Percentiles rank a stretch among this genome's conserved stretches.
phyloP scores from a whole-genome alignment of 2,329 filamentous ascomycete species.

The Metarhizium guizhouense region DNA sequence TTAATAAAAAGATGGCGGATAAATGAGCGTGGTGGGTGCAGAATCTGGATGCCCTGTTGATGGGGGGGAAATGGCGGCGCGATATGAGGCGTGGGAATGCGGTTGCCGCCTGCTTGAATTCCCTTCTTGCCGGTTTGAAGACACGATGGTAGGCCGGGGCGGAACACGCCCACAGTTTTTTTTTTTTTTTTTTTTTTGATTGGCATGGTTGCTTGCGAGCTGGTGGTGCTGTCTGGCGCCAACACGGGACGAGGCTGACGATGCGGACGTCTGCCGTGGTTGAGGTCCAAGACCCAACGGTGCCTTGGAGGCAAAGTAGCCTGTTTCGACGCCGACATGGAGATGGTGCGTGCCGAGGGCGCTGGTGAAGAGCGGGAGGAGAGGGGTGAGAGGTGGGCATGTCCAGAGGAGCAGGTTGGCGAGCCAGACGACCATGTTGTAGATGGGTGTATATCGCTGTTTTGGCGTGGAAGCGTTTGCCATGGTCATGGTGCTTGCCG shows the following conservation, averaged over 20 bases:
- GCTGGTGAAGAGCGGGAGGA: conserved; percentile 22
- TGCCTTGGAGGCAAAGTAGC: conserved; percentile 22
- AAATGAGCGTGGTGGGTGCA: too few relatives aligned
- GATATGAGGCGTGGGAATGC: too few relatives aligned
- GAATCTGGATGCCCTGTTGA: too few relatives aligned
- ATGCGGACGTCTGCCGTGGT: conserved; percentile 28
- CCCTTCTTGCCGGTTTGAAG: too few relatives aligned
- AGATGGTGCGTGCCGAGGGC: conserved; percentile 27
- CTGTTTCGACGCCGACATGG: conserved; percentile 31
- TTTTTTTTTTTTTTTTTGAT: too few relatives aligned
- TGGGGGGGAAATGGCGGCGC: too few relatives aligned
- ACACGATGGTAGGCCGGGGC: too few relatives aligned
- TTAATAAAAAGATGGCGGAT: not conserved
- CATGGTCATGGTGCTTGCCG: conserved; percentile 9
- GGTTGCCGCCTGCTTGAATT: too few relatives aligned
- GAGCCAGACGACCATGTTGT: conserved; percentile 31
- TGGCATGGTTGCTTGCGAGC: too few relatives aligned
- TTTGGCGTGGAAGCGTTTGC: not conserved
- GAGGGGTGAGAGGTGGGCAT: conserved; percentile 20
- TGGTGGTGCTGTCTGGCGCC: not conserved
- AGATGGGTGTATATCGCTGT: conserved; percentile 15
- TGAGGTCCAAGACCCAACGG: conserved; percentile 24
- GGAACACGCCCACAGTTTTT: too few relatives aligned
- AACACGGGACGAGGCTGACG: conserved; percentile 16
- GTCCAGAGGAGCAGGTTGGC: conserved; percentile 28